These are phyloP conservation scores for Adansonia digitata DNA, from an alignment of 345 rosid genomes.

Conservation along the genomic window DNA sequence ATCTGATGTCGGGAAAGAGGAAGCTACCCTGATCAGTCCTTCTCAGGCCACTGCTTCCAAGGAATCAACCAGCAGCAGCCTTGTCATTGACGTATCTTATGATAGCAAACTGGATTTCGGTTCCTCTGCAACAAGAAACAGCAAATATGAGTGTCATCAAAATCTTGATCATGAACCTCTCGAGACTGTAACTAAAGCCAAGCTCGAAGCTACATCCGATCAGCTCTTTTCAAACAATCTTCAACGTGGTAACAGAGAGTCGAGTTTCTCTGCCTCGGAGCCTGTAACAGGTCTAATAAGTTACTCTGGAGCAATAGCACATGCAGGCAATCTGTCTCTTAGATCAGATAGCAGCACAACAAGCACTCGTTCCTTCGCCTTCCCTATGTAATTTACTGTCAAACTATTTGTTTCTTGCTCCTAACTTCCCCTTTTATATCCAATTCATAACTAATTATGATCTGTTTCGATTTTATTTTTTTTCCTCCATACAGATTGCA, in stretches of 20 bases:
- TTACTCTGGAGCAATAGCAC: constrained; percentile 60
- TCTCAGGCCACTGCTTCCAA: constrained; percentile 12
- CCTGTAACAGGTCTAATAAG: constrained; percentile 52
- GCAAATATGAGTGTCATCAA: constrained; percentile 17
- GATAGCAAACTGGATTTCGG: constrained; percentile 18
- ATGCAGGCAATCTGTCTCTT: constrained; percentile 72
- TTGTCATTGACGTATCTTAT: constrained; percentile 14
- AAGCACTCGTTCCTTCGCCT: constrained; percentile 89
- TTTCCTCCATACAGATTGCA: constrained; percentile 51
- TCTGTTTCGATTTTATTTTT: neutral
- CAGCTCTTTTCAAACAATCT: constrained; percentile 26
- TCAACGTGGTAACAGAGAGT: constrained; percentile 43
- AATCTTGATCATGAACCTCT: constrained; percentile 11
- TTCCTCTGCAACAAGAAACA: constrained; percentile 20
- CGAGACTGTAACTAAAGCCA: constrained; percentile 15
- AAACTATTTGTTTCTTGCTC: neutral
- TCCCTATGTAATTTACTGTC: constrained; percentile 55
- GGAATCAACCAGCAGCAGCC: constrained; percentile 19
- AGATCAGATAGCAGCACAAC: constrained; percentile 93
- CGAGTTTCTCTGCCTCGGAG: constrained; percentile 71
- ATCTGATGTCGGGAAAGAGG: constrained; percentile 9
- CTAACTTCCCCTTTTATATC: neutral
- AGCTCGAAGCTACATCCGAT: constrained; percentile 19
- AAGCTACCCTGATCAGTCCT: constrained; percentile 9
- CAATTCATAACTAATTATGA: neutral